phyloP scores from a whole-genome alignment of 1,284 basidiomycete genomes.

The Marasmius tenuissimus region DNA sequence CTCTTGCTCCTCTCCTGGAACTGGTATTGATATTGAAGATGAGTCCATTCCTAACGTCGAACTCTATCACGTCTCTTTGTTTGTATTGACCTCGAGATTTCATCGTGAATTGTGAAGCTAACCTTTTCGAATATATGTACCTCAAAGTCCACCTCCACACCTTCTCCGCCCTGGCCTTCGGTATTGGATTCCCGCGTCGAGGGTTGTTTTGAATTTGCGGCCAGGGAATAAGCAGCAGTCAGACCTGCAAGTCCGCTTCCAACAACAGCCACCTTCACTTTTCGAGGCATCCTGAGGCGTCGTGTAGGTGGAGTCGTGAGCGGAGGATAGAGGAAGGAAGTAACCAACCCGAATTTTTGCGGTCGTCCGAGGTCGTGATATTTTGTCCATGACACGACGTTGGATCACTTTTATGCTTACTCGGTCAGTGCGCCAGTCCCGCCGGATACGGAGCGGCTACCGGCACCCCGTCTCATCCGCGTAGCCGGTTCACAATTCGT shows the following conservation, averaged over 20 bases:
- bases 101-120: slow-evolving; percentile 10
- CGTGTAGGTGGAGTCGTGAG: too few relatives aligned
- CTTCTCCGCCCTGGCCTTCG: slow-evolving; percentile 9
- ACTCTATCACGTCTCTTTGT: slow-evolving; percentile 34
- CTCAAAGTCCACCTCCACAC: slow-evolving; percentile 46
- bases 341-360: background rate
- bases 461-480: too few relatives aligned
- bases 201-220: slow-evolving; percentile 20
- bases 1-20: slow-evolving; percentile 29
- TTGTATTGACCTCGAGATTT: slow-evolving; percentile 2
- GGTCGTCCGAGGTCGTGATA: too few relatives aligned
- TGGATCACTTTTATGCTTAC: too few relatives aligned
- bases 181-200: slow-evolving; percentile 2
- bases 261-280: slow-evolving; percentile 63
- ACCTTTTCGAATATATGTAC: slow-evolving; percentile 79
- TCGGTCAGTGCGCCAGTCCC: too few relatives aligned
- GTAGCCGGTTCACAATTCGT: too few relatives aligned
- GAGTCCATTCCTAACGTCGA: slow-evolving; percentile 56
- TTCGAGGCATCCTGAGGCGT: slow-evolving; percentile 30
- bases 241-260: slow-evolving; percentile 74
- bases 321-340: background rate
- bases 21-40: slow-evolving; percentile 46
- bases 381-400: too few relatives aligned
- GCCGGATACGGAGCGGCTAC: too few relatives aligned
- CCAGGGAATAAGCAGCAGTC: slow-evolving; percentile 63